phyloP scores from a whole-genome alignment of 768 basidiomycete species.

The Clavaria fumosa region DNA sequence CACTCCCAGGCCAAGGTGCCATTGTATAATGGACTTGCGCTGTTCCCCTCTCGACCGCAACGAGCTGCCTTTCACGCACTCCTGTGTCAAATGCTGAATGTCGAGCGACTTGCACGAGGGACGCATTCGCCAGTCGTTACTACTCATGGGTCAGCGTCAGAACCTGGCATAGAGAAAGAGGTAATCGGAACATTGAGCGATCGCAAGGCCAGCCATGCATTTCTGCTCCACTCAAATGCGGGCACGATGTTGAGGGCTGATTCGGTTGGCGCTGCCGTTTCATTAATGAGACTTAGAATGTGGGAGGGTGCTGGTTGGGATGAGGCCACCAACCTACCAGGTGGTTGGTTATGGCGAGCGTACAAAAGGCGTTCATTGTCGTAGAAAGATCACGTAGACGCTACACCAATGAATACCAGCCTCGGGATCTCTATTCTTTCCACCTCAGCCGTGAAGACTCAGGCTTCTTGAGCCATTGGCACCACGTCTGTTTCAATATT shows the following conservation, averaged over 20 bases:
- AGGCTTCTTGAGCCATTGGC: conserved; percentile 35
- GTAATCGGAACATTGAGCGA: conserved; percentile 18
- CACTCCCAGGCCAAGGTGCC: conserved; percentile 30
- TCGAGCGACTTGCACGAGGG: conserved; percentile 30
- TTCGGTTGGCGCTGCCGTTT: conserved; percentile 46
- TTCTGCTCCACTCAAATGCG: conserved; percentile 41
- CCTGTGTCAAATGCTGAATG: conserved; percentile 30
- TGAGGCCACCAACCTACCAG: conserved; percentile 5
- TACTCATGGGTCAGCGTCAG: neutral
- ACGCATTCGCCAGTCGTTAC: conserved; percentile 8
- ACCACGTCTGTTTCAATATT: conserved; percentile 22
- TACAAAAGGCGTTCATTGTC: too few relatives aligned
- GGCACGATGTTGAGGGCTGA: conserved; percentile 39
- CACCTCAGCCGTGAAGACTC: conserved; percentile 11
- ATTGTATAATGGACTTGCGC: conserved; percentile 45
- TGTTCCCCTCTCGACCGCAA: conserved; percentile 49
- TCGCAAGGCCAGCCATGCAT: conserved; percentile 50
- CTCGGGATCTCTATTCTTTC: too few relatives aligned
- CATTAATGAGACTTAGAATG: conserved; percentile 68
- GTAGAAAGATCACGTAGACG: neutral
- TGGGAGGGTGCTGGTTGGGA: conserved; percentile 52
- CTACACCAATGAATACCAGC: too few relatives aligned
- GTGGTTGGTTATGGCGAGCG: neutral
- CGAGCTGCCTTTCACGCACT: conserved; percentile 40
- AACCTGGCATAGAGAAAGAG: too few relatives aligned